Conservation (phyloP, 2,329 filamentous ascomycete genomes). For the Fusarium oligoseptatum region DNA sequence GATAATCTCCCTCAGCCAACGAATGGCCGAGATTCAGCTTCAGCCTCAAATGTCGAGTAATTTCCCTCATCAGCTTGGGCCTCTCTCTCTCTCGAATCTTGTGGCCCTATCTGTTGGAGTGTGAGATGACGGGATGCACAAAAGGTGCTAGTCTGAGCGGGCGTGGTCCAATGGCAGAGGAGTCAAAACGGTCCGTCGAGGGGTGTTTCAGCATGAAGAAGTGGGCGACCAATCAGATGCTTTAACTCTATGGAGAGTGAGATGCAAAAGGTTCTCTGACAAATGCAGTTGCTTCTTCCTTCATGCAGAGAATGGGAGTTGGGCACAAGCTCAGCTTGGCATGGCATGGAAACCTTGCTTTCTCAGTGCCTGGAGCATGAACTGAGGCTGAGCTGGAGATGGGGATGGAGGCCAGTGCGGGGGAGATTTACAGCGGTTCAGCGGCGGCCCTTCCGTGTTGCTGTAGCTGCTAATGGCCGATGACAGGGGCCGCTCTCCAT, state of each 20-base stretch:
- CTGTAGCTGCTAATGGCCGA: neutral
- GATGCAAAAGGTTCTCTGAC: slow-evolving; percentile 4
- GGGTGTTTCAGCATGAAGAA: slow-evolving; percentile 18
- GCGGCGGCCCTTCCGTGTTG: slow-evolving; percentile 8
- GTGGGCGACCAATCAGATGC: neutral
- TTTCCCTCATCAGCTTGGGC: slow-evolving; percentile 4
- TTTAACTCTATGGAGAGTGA: neutral
- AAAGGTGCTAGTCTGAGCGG: neutral
- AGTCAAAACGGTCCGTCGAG: slow-evolving; percentile 15
- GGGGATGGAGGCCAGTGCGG: slow-evolving; percentile 23
- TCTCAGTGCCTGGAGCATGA: neutral
- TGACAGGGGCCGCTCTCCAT: slow-evolving; percentile 28
- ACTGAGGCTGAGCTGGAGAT: slow-evolving; percentile 22
- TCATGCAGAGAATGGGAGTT: neutral
- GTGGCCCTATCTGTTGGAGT: slow-evolving; percentile 4
- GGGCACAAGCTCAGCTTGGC: neutral
- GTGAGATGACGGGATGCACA: neutral
- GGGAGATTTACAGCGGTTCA: slow-evolving; percentile 24
- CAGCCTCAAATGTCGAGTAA: slow-evolving; percentile 6
- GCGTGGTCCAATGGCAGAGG: slow-evolving; percentile 10
- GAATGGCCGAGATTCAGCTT: neutral
- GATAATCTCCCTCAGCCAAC: neutral
- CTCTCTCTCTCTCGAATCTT: neutral
- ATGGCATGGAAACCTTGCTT: slow-evolving; percentile 25
- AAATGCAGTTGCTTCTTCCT: neutral